Evolutionary conservation across 306 rosid species (phyloP).

Genomic region (Dalbergia cultrata): DNA sequence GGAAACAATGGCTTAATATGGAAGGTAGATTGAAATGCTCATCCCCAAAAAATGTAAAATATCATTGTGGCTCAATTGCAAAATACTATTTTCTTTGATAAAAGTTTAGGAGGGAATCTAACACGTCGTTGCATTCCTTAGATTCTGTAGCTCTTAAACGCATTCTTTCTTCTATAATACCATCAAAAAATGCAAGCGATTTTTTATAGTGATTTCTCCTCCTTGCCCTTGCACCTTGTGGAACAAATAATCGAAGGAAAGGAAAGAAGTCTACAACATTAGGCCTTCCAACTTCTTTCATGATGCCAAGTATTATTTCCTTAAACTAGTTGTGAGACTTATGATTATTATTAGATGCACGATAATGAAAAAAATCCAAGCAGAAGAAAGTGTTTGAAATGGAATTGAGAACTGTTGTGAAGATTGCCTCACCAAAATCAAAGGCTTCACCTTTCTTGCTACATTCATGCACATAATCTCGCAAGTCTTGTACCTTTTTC

Average conservation of each 20-base stretch:
- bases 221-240: constrained; percentile 30
- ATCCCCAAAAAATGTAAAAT: constrained; percentile 8
- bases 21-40: no score
- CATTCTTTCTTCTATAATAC: constrained; percentile 34
- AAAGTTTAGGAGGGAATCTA: constrained; percentile 24
- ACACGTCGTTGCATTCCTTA: constrained; percentile 28
- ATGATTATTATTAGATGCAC: neutral
- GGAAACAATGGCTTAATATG: no score
- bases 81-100: neutral
- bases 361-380: constrained; percentile 22
- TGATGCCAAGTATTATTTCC: constrained; percentile 29
- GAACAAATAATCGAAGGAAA: constrained; percentile 44
- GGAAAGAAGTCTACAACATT: constrained; percentile 57
- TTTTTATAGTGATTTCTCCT: neutral
- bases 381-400: constrained; percentile 52
- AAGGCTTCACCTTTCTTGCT: constrained; percentile 25
- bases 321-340: constrained; percentile 32
- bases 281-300: constrained; percentile 48
- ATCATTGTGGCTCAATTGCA: constrained; percentile 11
- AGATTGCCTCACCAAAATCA: constrained; percentile 42
- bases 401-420: constrained; percentile 42
- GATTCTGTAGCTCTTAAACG: neutral
- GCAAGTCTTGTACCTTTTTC: constrained; percentile 22
- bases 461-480: constrained; percentile 25
- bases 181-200: constrained; percentile 20